Conservation (phyloP, 176 grass and related monocot genomes). For the Chrysopogon serrulatus region DNA sequence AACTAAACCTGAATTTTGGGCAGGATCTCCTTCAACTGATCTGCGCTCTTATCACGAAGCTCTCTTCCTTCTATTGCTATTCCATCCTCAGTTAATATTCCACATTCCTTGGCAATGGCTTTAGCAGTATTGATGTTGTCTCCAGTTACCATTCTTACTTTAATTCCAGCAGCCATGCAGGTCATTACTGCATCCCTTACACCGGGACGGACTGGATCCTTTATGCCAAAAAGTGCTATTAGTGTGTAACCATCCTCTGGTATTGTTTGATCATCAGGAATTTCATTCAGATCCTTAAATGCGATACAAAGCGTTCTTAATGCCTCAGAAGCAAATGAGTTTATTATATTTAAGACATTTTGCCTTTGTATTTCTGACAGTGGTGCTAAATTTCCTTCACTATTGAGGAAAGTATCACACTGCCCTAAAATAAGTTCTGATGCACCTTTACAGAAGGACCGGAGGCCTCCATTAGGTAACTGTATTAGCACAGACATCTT, state of each 20-base stretch:
- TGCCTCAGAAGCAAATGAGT: constrained; percentile 66
- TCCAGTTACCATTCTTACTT: constrained; percentile 80
- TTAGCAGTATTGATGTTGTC: constrained; percentile 96
- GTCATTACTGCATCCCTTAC: constrained; percentile 74
- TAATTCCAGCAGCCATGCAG: constrained; percentile 84
- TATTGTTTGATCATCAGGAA: constrained; percentile 44
- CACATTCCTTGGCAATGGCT: constrained; percentile 92
- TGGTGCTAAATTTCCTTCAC: constrained; percentile 41
- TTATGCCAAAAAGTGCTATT: constrained; percentile 83
- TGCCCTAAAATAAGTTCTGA: constrained; percentile 75
- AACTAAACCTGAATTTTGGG: constrained; percentile 78
- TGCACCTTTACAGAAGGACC: constrained; percentile 81
- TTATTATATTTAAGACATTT: constrained; percentile 43
- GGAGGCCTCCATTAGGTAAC: constrained; percentile 55
- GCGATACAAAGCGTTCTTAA: constrained; percentile 81
- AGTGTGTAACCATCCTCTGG: constrained; percentile 69
- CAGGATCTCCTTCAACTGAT: constrained; percentile 66
- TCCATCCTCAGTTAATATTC: constrained; percentile 87
- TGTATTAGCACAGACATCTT: constrained; percentile 82
- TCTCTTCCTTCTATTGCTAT: constrained; percentile 79
- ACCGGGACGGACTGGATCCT: constrained; percentile 82
- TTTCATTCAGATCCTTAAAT: constrained; percentile 69
- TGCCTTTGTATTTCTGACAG: constrained; percentile 42
- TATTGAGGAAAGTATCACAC: constrained; percentile 48
- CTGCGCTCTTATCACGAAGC: constrained; percentile 51